These are phyloP conservation scores for Cryoendolithus antarcticus DNA, from an alignment of 2,329 filamentous ascomycete species.

Conservation along the genomic window DNA sequence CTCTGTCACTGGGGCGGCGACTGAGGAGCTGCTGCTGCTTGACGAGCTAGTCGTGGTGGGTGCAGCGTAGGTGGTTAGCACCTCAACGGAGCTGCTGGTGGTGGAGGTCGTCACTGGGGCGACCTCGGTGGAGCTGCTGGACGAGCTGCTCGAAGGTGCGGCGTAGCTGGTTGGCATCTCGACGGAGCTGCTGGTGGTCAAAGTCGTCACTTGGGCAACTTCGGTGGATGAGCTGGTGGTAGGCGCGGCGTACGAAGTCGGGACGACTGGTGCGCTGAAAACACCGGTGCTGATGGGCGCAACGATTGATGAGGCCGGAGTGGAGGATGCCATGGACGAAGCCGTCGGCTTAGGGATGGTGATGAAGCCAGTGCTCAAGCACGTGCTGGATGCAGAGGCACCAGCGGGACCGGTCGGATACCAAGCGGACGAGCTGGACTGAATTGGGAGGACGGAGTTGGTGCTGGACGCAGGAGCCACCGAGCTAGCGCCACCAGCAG, in stretches of 20 bases:
- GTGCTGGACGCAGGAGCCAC: conserved; percentile 5
- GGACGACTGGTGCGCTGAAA: background rate
- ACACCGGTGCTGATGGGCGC: conserved; percentile 2
- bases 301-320: conserved; percentile 17
- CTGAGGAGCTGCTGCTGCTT: too few species aligned
- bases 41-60: too few species aligned
- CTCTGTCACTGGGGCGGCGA: background rate
- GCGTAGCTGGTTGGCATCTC: conserved; percentile 2
- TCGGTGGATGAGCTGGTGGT: conserved; percentile 3
- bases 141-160: too few species aligned
- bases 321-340: conserved; percentile 1
- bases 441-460: conserved; percentile 11
- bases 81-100: too few species aligned
- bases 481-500: conserved; percentile 4
- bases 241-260: conserved; percentile 1
- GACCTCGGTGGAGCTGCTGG: too few species aligned
- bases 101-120: too few species aligned
- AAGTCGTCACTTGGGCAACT: background rate
- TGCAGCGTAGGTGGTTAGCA: too few species aligned
- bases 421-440: conserved; percentile 14
- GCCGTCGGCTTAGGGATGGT: conserved; percentile 15
- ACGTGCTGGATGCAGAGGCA: conserved; percentile 5
- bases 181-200: conserved; percentile 3
- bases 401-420: conserved; percentile 14
- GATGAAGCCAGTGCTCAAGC: conserved; percentile 18